phyloP scores from a whole-genome alignment of 345 rosid genomes.

The Mercurialis annua region DNA sequence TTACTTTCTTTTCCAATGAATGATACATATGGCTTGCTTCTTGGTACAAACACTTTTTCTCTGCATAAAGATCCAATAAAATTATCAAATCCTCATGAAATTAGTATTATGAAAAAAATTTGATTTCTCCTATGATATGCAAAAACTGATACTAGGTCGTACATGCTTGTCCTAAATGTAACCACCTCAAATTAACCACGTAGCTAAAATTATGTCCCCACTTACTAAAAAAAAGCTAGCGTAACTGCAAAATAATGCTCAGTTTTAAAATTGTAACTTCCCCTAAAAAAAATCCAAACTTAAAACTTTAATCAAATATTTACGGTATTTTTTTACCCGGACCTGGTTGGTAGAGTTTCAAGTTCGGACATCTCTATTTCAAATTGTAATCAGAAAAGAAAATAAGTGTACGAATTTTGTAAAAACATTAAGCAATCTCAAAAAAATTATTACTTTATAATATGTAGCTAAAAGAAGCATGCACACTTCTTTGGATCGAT shows the following conservation, averaged over 20 bases:
- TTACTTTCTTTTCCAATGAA: constrained; percentile 56
- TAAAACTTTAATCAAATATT: too few relatives aligned
- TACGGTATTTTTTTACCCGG: too few relatives aligned
- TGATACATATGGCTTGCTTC: constrained; percentile 63
- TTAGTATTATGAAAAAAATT: background rate
- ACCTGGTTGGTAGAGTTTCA: too few relatives aligned
- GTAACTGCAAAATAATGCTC: constrained; percentile 20
- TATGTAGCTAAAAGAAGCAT: too few relatives aligned
- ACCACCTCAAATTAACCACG: constrained; percentile 35
- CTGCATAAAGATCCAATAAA: constrained; percentile 33
- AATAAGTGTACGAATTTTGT: too few relatives aligned
- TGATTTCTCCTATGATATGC: too few relatives aligned
- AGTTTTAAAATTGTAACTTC: constrained; percentile 7
- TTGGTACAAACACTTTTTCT: constrained; percentile 72
- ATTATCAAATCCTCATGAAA: background rate
- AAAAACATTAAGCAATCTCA: too few relatives aligned
- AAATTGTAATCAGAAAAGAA: too few relatives aligned
- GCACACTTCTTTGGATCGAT: too few relatives aligned
- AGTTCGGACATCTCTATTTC: too few relatives aligned
- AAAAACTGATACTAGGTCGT: too few relatives aligned
- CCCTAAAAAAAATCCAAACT: background rate
- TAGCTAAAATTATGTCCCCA: constrained; percentile 33
- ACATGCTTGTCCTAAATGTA: constrained; percentile 7
- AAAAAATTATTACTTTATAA: too few relatives aligned
- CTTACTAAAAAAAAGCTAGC: constrained; percentile 34